Base-by-base conservation (phyloP, 352 stramenopile species). In the Thraustotheca clavata region DNA sequence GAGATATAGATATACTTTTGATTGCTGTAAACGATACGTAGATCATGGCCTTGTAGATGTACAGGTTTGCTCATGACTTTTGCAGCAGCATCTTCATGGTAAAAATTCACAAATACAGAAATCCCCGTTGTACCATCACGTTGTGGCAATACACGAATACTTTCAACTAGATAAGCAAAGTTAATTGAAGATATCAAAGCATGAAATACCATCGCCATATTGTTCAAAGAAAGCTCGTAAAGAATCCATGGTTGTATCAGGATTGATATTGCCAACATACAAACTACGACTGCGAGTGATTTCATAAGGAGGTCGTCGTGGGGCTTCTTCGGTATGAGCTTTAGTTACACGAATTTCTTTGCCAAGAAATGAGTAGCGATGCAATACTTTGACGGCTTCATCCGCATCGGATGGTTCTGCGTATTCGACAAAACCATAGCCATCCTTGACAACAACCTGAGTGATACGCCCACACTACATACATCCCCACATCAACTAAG, bases 31-130 rank as follows among this genome's bases (percentile, higher is more conserved):
- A 57, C 57, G 9, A 46, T 65, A 32, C 57, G 57, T 14, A 65
- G 40, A 11, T 40, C 46, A 34, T 22, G 24, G 57, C 57, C 57
- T 39, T 65, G 41, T 31, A 40, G 57, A 4, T 22, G 39, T 32
- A 65, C 36, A 20, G 36, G 35, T 12, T 27, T 33, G 24, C 31
- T 46, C 22, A 54, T 43, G 39, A 46, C 57, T 9, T 46, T 40
- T 14, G 36, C 57, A 32, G 78, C 78, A 4, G 70, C 71, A 0
- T 46, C 57, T 9, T 79, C 60, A 26, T 83, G 71, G 4, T 68
- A 62, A 52, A 77, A 87, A 68, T 87, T 77, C 32, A 87, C 72
- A 52, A 87, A 86, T 18, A 76, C 78, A n/a, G 78, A 87, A 69
- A 87, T 83, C 26, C 74, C 72, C 16, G 67, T 57, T 60, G 81